Evolutionary conservation across 2,329 filamentous ascomycete genomes (phyloP), one percentile per base, ranked within the genome.

Genomic region (Aspergillus unguis): DNA sequence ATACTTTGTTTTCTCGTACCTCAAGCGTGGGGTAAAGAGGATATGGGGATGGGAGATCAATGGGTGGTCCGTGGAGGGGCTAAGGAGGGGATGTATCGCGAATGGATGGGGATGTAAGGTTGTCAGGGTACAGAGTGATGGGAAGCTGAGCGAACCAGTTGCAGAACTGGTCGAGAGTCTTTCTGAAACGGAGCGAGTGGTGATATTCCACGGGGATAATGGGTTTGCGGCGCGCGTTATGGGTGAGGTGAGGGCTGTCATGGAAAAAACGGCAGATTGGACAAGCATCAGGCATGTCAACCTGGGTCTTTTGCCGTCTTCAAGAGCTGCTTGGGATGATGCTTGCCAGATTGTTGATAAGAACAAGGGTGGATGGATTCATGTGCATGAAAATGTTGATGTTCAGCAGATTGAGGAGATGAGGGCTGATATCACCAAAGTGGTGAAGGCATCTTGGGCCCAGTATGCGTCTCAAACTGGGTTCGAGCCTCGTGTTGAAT

Each of bases 41-140:
- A 86, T 96, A 1, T 75, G 94, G 38, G 89, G 90, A 61, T 97
- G 90, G 88, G 92, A 97, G 71, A 76, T 96, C 42, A 96, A 96
- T 68, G 86, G 87, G 0, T 88, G 92, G 86, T 91, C 86, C 59
- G 81, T 95, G 32, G 90, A 96, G 74, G 91, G 88, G 0, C 70
- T 97, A 65, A 79, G 85, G 27, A 82, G 88, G 59, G 92, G 91
- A 25, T 89, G 92, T 28, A 63, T 77, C 41, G 82, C 71, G 29
- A 92, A 92, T 65, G 80, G 81, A 36, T 91, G 86, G 85, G 70
- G 66, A 0, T 81, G 85, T 6, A 76, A 73, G 51, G 77, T 88
- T 10, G 70, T 88, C 32, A 58, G 49, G 28, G 57, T 75, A 11
- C 47, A 52, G 0, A 75, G 79, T 0, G 64, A 79, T 23, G 64